These are phyloP conservation scores for Hyaloscypha hepaticicola DNA, from an alignment of 495 filamentous ascomycete species.

Conservation along the genomic window DNA sequence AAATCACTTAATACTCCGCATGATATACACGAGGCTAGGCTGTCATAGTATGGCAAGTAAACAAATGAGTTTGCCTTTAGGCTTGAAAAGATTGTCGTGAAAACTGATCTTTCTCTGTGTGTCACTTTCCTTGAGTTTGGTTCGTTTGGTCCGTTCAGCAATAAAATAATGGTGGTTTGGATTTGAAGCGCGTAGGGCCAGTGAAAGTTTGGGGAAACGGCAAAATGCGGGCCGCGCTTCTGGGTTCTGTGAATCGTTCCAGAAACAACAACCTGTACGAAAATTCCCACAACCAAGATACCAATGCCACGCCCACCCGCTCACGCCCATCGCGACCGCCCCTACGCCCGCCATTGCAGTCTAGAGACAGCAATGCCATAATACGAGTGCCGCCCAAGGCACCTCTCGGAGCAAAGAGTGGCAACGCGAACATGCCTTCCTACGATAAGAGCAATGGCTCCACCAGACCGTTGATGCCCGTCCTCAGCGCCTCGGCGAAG, in stretches of 20 bases:
- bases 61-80: conserved; percentile 18
- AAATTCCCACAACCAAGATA: conserved; percentile 31
- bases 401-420: conserved; percentile 24
- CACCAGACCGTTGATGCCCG: conserved; percentile 45
- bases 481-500: conserved; percentile 46
- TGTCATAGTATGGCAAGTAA: conserved; percentile 2
- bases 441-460: conserved; percentile 53
- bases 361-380: conserved; percentile 34
- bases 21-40: not conserved
- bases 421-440: conserved; percentile 42
- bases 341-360: conserved; percentile 23
- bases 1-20: not conserved
- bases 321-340: conserved; percentile 13
- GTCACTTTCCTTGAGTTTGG: not conserved
- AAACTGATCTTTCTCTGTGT: not conserved
- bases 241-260: conserved; percentile 27
- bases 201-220: not conserved
- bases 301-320: conserved; percentile 33
- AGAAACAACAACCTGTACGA: conserved; percentile 37
- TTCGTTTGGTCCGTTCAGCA: not conserved
- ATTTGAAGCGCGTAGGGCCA: not conserved
- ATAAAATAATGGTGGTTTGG: not conserved
- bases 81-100: not conserved
- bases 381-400: conserved; percentile 32
- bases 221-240: conserved; percentile 18